Conservation (phyloP, 2,329 filamentous ascomycete genomes). For the Canariomyces notabilis region DNA sequence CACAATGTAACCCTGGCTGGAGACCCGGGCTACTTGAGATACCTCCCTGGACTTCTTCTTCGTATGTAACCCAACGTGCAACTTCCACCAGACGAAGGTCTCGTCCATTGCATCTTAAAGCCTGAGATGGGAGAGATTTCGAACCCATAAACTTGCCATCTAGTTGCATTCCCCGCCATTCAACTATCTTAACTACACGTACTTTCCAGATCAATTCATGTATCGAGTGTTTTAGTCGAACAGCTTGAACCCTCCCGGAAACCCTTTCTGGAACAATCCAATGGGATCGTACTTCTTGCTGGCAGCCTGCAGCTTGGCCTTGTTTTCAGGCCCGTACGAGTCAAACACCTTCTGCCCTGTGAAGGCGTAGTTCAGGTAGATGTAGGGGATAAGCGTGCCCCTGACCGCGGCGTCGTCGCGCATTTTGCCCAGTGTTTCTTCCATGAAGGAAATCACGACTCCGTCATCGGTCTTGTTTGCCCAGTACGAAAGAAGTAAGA, state of each 20-base stretch:
- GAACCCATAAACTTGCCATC: too few species aligned
- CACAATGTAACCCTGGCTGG: too few species aligned
- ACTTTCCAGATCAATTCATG: too few species aligned
- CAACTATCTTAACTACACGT: too few species aligned
- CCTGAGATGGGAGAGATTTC: too few species aligned
- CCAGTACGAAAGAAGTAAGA: conserved; percentile 20
- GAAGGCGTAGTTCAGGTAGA: conserved; percentile 25
- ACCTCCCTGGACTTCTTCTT: too few species aligned
- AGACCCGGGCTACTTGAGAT: too few species aligned
- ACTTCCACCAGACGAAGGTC: too few species aligned
- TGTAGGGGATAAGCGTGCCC: conserved; percentile 16
- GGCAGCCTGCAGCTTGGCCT: conserved; percentile 4
- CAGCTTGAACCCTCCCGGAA: conserved; percentile 17
- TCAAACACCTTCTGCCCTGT: conserved; percentile 19
- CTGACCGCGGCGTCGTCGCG: conserved; percentile 13
- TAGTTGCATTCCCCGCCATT: too few species aligned
- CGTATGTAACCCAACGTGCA: too few species aligned
- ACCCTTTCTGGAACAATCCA: conserved; percentile 16
- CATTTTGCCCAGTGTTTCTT: conserved; percentile 14
- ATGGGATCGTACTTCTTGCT: conserved; percentile 19
- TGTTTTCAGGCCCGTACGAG: conserved; percentile 16
- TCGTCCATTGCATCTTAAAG: too few species aligned
- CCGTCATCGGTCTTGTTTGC: conserved; percentile 19
- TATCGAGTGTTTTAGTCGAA: conserved; percentile 4
- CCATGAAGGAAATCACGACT: conserved; percentile 8